Conservation (phyloP, 2,329 filamentous ascomycete species). For the Neonectria neomacrospora region DNA sequence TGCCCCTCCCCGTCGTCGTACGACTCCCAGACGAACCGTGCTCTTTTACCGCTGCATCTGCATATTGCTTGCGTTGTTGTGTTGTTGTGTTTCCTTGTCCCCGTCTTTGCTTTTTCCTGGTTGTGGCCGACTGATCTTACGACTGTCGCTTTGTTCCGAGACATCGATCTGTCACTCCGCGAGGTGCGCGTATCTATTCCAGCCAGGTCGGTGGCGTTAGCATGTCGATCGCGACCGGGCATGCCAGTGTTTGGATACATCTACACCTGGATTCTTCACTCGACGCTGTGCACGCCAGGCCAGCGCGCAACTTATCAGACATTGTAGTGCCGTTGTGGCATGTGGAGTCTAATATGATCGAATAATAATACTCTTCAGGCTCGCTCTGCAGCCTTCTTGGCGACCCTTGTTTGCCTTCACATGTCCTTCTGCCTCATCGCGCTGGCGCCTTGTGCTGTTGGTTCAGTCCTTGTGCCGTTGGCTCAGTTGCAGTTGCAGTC, state of each 20-base stretch:
- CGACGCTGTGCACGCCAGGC: not conserved
- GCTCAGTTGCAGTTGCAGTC: too few relatives aligned
- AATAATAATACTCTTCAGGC: too few relatives aligned
- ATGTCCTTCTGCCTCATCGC: not conserved
- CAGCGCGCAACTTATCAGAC: not conserved
- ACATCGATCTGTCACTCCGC: conserved; percentile 1
- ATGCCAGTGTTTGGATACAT: not conserved
- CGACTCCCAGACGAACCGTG: not conserved
- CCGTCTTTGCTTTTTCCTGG: not conserved
- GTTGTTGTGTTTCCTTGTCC: not conserved
- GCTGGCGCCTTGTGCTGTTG: not conserved
- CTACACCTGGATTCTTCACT: not conserved
- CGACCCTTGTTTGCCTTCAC: not conserved
- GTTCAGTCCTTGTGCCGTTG: not conserved
- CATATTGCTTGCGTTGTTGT: not conserved
- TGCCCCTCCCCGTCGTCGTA: not conserved
- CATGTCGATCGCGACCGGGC: not conserved
- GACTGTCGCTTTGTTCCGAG: conserved; percentile 1
- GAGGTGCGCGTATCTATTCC: not conserved
- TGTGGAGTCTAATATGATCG: not conserved
- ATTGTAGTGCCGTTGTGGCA: not conserved
- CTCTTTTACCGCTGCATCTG: not conserved
- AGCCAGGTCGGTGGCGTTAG: not conserved
- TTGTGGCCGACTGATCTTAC: too few relatives aligned
- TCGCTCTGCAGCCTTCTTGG: not conserved